These are phyloP conservation scores for Helicostylum pulchrum DNA, from an alignment of 192 early-diverging fungal genomes.

Conservation along the genomic window DNA sequence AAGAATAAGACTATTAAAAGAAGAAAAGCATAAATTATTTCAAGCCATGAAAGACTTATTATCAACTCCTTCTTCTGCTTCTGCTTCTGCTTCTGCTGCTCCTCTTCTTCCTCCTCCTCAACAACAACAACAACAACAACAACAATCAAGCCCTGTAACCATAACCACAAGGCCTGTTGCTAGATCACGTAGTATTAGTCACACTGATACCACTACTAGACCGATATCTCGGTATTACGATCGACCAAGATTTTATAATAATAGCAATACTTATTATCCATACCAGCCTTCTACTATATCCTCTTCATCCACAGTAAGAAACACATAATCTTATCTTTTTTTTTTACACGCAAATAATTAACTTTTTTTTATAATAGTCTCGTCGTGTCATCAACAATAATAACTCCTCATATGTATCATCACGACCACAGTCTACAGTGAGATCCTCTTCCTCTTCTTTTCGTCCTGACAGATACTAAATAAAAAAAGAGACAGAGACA, in stretches of 20 bases:
- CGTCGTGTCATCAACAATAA: constrained; percentile 3
- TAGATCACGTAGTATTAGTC: constrained; percentile 18
- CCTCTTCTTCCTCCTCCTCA: background rate
- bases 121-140: background rate
- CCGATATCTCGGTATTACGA: constrained; percentile 12
- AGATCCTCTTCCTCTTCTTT: constrained; percentile 2
- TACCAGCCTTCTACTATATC: constrained; percentile 10
- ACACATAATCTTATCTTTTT: background rate
- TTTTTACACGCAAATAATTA: too few relatives aligned
- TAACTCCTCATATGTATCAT: constrained; percentile 7
- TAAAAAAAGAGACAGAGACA: constrained; percentile 1
- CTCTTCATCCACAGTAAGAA: background rate
- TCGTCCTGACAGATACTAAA: constrained; percentile 14
- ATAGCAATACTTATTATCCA: constrained; percentile 6
- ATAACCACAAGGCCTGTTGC: background rate
- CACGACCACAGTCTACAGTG: constrained; percentile 13
- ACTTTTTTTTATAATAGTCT: constrained; percentile 7
- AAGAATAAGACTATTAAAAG: constrained; percentile 1
- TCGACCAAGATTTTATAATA: constrained; percentile 8
- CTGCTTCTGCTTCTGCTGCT: background rate
- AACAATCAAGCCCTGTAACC: background rate
- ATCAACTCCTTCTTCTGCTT: background rate
- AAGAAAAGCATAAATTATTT: constrained; percentile 22
- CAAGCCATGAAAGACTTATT: constrained; percentile 21
- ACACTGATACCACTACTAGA: constrained; percentile 1